These are phyloP conservation scores for Mycosphaerella sp. DNA, from an alignment of 2,329 filamentous ascomycete species.

Conservation along the genomic window DNA sequence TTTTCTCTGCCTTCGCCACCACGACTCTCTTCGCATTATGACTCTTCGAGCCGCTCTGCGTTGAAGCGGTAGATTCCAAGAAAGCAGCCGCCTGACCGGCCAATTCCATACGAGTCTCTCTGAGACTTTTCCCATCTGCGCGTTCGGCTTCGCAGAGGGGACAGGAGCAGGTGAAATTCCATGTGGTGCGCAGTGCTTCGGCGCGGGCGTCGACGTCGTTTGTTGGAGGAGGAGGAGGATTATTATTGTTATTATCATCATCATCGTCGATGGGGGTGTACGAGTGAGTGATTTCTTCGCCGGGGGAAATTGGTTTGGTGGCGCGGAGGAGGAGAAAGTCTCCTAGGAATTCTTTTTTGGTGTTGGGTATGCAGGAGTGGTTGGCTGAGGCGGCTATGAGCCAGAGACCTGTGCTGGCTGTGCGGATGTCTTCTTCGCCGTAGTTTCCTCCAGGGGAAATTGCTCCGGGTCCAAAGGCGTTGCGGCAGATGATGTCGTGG, in stretches of 20 bases:
- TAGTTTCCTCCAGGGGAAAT: not conserved
- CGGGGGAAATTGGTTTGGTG: slow-evolving; percentile 36
- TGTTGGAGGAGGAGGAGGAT: too few relatives aligned
- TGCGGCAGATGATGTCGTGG: slow-evolving; percentile 38
- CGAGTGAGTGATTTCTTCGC: slow-evolving; percentile 40
- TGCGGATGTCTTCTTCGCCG: slow-evolving; percentile 3
- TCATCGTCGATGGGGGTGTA: slow-evolving; percentile 23
- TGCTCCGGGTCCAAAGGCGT: slow-evolving; percentile 33
- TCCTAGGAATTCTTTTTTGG: slow-evolving; percentile 46
- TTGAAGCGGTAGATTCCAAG: not conserved
- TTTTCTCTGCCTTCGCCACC: slow-evolving; percentile 13
- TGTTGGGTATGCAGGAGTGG: slow-evolving; percentile 47
- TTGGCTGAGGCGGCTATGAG: slow-evolving; percentile 46
- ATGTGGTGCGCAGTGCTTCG: slow-evolving; percentile 14
- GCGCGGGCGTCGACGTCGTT: slow-evolving; percentile 11
- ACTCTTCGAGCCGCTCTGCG: slow-evolving; percentile 1
- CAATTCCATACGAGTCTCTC: slow-evolving; percentile 14
- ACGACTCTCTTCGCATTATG: slow-evolving; percentile 9
- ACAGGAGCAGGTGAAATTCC: slow-evolving; percentile 21
- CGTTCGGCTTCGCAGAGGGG: slow-evolving; percentile 17
- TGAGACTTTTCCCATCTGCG: slow-evolving; percentile 13
- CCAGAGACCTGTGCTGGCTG: slow-evolving; percentile 43
- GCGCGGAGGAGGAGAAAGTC: slow-evolving; percentile 51
- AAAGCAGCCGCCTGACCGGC: slow-evolving; percentile 12
- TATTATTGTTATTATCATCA: too few relatives aligned